A percentile compares a stretch with the other conserved stretches of the same genome.
phyloP scores from a whole-genome alignment of 169 alveolate species.

The Hepatocystis sp. region DNA sequence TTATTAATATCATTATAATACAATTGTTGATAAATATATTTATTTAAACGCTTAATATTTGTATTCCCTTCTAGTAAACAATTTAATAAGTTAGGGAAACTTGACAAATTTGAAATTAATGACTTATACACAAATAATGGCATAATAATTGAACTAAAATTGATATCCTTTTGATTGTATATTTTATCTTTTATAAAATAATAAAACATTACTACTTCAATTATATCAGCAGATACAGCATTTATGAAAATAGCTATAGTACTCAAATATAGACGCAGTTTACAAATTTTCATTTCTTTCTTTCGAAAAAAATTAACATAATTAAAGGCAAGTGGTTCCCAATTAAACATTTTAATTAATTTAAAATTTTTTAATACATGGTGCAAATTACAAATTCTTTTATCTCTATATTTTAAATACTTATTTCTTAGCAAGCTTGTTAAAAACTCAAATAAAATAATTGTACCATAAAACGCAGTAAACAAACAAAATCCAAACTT shows the following conservation, averaged over 20 bases:
- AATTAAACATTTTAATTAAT: conserved; percentile 63
- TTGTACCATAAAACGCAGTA: conserved; percentile 6
- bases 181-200: conserved; percentile 22
- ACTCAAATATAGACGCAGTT: conserved; percentile 9
- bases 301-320: conserved; percentile 34
- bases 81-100: conserved; percentile 35
- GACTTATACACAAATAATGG: conserved; percentile 65
- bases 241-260: conserved; percentile 30
- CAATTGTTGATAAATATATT: conserved; percentile 22
- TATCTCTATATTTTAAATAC: conserved; percentile 44
- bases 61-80: conserved; percentile 40
- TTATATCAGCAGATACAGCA: conserved; percentile 13
- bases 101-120: conserved; percentile 27
- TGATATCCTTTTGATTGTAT: conserved; percentile 16
- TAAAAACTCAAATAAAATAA: conserved; percentile 15
- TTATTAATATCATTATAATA: conserved; percentile 46
- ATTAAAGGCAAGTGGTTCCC: conserved; percentile 72
- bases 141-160: conserved; percentile 33
- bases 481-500: conserved; percentile 5
- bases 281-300: conserved; percentile 45
- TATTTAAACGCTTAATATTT: conserved; percentile 32
- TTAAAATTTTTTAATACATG: conserved; percentile 62
- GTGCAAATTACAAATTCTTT: conserved; percentile 43
- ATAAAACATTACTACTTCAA: conserved; percentile 57
- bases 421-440: conserved; percentile 24